Conservation (phyloP, 202 grass and related monocot species). For the Zizania palustris region DNA sequence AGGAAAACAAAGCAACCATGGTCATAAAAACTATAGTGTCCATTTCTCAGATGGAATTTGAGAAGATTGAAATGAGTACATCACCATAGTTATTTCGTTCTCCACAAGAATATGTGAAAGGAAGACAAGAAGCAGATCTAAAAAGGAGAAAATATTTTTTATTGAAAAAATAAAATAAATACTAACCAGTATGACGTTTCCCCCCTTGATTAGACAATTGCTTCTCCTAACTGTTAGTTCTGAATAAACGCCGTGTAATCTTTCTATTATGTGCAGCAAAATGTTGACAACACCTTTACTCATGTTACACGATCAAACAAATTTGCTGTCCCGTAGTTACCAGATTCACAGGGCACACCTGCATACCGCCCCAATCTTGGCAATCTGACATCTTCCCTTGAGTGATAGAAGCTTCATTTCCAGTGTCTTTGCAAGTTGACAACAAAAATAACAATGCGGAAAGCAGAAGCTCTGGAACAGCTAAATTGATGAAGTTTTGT, state of each 20-base stretch:
- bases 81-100: background rate
- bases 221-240: background rate
- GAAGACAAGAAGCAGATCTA: background rate
- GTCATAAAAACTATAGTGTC: background rate
- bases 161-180: background rate
- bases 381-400: background rate
- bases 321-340: background rate
- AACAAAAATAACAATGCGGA: background rate
- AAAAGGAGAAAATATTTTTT: background rate
- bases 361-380: background rate
- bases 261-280: constrained; percentile 16
- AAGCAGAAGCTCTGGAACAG: background rate
- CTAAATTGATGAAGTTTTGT: constrained; percentile 74
- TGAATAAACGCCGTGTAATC: background rate
- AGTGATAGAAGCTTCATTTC: background rate
- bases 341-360: background rate
- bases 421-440: background rate
- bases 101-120: constrained; percentile 3
- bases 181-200: background rate
- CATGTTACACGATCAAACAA: constrained; percentile 26
- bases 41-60: background rate
- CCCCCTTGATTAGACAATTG: background rate
- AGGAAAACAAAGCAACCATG: background rate
- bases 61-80: background rate
- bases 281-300: constrained; percentile 19